These are phyloP conservation scores for Ceratocystis colombiana DNA, from an alignment of 2,329 filamentous ascomycete genomes.

Conservation along the genomic window DNA sequence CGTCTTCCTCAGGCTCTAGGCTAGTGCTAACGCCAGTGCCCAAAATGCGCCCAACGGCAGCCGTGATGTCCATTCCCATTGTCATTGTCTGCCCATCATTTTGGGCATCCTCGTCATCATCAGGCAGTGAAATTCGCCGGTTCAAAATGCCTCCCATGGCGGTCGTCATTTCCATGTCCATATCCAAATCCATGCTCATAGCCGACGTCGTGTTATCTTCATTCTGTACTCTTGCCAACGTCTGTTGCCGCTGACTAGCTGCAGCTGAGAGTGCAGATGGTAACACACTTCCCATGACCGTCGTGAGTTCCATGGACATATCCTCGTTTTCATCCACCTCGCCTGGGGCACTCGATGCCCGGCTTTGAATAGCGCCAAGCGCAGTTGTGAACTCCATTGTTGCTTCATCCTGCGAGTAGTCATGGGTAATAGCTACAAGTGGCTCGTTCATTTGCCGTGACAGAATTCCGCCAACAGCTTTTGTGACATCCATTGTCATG, in stretches of 20 bases:
- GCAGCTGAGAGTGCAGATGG: slow-evolving; percentile 28
- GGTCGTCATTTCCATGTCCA: slow-evolving; percentile 90
- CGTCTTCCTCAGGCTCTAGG: slow-evolving; percentile 28
- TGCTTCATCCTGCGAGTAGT: slow-evolving; percentile 36
- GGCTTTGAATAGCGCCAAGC: slow-evolving; percentile 56
- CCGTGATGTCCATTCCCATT: slow-evolving; percentile 53
- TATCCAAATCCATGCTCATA: slow-evolving; percentile 63
- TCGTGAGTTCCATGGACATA: slow-evolving; percentile 70
- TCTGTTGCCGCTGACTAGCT: slow-evolving; percentile 30
- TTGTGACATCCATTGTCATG: slow-evolving; percentile 91
- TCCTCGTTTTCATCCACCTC: slow-evolving; percentile 49
- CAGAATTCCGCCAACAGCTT: slow-evolving; percentile 69
- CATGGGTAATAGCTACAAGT: slow-evolving; percentile 30
- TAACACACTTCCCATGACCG: slow-evolving; percentile 50
- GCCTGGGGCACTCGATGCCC: slow-evolving; percentile 29
- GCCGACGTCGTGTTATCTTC: slow-evolving; percentile 29
- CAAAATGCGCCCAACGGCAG: slow-evolving; percentile 47
- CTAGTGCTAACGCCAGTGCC: slow-evolving; percentile 28
- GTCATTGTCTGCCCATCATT: slow-evolving; percentile 31
- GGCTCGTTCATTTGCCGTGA: slow-evolving; percentile 33
- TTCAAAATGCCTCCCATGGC: slow-evolving; percentile 67
- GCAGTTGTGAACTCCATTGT: slow-evolving; percentile 81
- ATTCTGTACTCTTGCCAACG: slow-evolving; percentile 26
- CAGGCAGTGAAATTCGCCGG: slow-evolving; percentile 38
- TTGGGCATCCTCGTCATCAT: slow-evolving; percentile 25